Evolutionary conservation across 495 filamentous ascomycete species (phyloP), one percentile per base, ranked within the genome.

Genomic region (Elasticomyces elasticus): DNA sequence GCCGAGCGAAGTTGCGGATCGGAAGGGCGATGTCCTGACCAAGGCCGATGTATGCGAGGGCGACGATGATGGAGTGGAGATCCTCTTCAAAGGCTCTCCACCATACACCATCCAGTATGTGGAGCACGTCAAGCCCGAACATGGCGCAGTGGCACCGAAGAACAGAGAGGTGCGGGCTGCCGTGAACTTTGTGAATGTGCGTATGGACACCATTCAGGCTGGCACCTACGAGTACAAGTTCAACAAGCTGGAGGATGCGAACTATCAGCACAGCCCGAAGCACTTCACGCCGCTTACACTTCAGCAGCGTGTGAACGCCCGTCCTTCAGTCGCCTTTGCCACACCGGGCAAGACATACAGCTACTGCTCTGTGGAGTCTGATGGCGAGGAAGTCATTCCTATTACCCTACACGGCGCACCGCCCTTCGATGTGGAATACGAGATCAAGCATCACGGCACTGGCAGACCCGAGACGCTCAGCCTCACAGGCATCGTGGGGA

Each of bases 301-400:
- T 1, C 76, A 84, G 38, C 92, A 98, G 63, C 81, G 74, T 22
- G 89, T 98, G 24, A 83, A 94, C 65, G 71, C 84, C 17, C 81
- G 84, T 27, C 92, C 92, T 0, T 79, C 80, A 10, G 91, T 87
- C 20, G 71, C 74, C 12, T 97, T 98, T 61, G 76, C 76, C 49
- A 85, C 86, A 55, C 87, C 89, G 1, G 91, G 88, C n/a, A 90
- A 89, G 66, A 88, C 89, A 3, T 95, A 95, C 72, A 92, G 87
- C 55, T 95, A 88, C 69, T 98, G 92, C 72, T 83, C 88, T 60
- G 81, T 85, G 33, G 88, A 94, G 53, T 75, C 81, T n/a, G 77
- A 75, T 40, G 82, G 81, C 37, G 85, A 89, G 49, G 89, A 97
- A 64, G 76, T 82, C 10, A 89, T 98, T 51, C 89, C 92, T 0